phyloP scores from a whole-genome alignment of 495 filamentous ascomycete species.

The Aspergillus ellipticus region DNA sequence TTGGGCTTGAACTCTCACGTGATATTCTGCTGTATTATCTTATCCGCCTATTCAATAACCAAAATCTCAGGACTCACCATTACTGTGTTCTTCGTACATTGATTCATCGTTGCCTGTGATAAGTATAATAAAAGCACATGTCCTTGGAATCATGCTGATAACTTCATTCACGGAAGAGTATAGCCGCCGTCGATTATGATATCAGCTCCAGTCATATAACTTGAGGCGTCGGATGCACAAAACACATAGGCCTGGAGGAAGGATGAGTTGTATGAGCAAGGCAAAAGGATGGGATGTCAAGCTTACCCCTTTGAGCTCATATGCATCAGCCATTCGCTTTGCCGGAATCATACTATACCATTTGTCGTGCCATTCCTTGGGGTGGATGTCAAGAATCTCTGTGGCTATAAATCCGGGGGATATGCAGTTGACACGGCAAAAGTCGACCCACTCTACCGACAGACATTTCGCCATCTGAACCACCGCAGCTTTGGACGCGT shows the following conservation, averaged over 20 bases:
- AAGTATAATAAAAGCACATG: background rate
- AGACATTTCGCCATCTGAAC: conserved; percentile 28
- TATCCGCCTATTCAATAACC: too few relatives aligned
- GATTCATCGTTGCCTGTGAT: too few relatives aligned
- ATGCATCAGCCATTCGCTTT: conserved; percentile 21
- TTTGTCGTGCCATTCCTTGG: conserved; percentile 19
- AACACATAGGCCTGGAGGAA: conserved; percentile 24
- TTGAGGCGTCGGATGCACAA: conserved; percentile 29
- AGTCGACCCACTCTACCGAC: conserved; percentile 33
- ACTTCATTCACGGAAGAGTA: conserved; percentile 18
- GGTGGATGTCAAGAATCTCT: conserved; percentile 24
- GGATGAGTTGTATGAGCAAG: background rate
- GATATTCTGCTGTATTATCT: too few relatives aligned
- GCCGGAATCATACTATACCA: conserved; percentile 29
- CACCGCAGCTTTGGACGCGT: conserved; percentile 34
- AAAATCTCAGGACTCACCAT: too few relatives aligned
- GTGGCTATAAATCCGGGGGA: conserved; percentile 43
- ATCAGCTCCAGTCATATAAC: conserved; percentile 32
- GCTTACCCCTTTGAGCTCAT: conserved; percentile 30
- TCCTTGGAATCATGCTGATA: background rate
- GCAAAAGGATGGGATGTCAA: background rate
- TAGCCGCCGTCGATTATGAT: conserved; percentile 31
- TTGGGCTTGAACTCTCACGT: too few relatives aligned
- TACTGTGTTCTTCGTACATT: too few relatives aligned
- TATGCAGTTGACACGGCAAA: conserved; percentile 39